These are phyloP conservation scores for Neurospora sp. DNA, from an alignment of 495 filamentous ascomycete genomes.

Conservation along the genomic window DNA sequence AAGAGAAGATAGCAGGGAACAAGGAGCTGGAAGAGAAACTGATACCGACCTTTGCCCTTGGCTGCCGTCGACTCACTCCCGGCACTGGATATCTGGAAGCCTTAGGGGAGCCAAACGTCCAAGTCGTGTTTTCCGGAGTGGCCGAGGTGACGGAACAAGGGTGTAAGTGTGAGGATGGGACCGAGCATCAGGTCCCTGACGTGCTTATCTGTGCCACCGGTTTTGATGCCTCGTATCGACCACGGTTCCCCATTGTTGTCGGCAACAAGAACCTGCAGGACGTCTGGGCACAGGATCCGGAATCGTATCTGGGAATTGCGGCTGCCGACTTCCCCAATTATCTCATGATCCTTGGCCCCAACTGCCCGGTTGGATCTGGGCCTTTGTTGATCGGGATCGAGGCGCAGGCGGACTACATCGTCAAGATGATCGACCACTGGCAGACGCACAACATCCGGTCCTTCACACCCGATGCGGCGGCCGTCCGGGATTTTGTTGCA, in stretches of 20 bases:
- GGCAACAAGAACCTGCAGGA: slow-evolving; percentile 33
- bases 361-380: slow-evolving; percentile 19
- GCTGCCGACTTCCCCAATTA: slow-evolving; percentile 50
- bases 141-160: slow-evolving; percentile 36
- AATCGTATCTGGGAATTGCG: slow-evolving; percentile 43
- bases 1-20: slow-evolving; percentile 14
- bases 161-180: slow-evolving; percentile 28
- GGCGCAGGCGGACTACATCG: slow-evolving; percentile 22
- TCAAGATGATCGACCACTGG: slow-evolving; percentile 36
- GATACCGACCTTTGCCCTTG: slow-evolving; percentile 48
- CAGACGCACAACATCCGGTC: slow-evolving; percentile 38
- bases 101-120: slow-evolving; percentile 38
- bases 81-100: slow-evolving; percentile 52
- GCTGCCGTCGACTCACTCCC: slow-evolving; percentile 52
- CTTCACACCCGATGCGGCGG: slow-evolving; percentile 29
- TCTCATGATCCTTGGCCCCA: slow-evolving; percentile 31
- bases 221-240: slow-evolving; percentile 42
- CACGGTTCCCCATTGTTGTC: slow-evolving; percentile 44
- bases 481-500: slow-evolving; percentile 31
- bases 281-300: slow-evolving; percentile 40
- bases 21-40: slow-evolving; percentile 25
- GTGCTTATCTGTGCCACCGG: slow-evolving; percentile 51
- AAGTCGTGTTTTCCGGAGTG: slow-evolving; percentile 24
- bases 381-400: slow-evolving; percentile 16
- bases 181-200: slow-evolving; percentile 20